Conservation (phyloP, 192 early-diverging fungal genomes). For the Umbelopsis vinacea region DNA sequence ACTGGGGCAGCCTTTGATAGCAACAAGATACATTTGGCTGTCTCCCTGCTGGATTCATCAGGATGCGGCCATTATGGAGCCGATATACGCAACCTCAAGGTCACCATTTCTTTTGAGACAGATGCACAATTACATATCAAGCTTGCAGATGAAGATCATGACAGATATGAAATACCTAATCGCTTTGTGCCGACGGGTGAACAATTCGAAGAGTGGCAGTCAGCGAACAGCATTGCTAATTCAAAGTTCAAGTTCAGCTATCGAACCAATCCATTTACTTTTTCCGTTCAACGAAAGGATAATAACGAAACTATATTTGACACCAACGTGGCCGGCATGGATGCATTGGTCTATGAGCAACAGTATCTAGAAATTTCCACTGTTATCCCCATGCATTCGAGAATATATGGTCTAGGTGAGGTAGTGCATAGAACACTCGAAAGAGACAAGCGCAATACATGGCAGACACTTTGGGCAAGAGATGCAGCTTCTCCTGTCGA, state of each 20-base stretch:
- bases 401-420: conserved; percentile 75
- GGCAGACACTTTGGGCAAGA: conserved; percentile 40
- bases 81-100: conserved; percentile 9
- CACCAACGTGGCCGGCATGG: conserved; percentile 27
- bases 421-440: conserved; percentile 20
- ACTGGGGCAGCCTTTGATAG: background rate
- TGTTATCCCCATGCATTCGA: conserved; percentile 53
- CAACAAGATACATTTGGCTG: background rate
- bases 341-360: conserved; percentile 62
- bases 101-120: conserved; percentile 4
- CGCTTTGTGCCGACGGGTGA: conserved; percentile 6
- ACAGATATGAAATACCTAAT: conserved; percentile 7
- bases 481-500: conserved; percentile 14
- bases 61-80: conserved; percentile 11
- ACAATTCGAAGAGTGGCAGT: conserved; percentile 8
- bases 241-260: conserved; percentile 31
- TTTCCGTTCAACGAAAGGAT: conserved; percentile 41
- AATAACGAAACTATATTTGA: conserved; percentile 48
- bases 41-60: background rate
- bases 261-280: conserved; percentile 45
- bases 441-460: conserved; percentile 16
- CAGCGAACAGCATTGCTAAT: background rate
- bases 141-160: conserved; percentile 13
- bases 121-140: conserved; percentile 15
- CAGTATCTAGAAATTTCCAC: conserved; percentile 70